Base-by-base conservation (phyloP, 345 rosid species). In the Gossypium turneri region DNA sequence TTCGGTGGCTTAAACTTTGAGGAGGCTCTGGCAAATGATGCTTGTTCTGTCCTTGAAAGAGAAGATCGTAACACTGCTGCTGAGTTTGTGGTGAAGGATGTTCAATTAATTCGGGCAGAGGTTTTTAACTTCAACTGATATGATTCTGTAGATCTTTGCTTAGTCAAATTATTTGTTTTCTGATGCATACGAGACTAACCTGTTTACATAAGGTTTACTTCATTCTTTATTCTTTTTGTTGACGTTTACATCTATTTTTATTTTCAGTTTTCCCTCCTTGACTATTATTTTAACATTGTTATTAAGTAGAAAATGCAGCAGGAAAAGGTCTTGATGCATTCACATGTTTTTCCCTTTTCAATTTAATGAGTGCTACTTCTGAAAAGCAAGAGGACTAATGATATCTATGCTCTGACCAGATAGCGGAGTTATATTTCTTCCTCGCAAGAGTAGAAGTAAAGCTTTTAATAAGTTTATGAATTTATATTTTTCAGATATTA, bases 21-120 rank as follows among this genome's bases (percentile, higher is more conserved):
- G 72, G 93, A 92, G 76, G 90, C 90, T 55, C 67, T 92, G 73
- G 93, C 90, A 58, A 78, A 77, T 66, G 82, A 88, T 27, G 87
- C 88, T 68, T 85, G 80, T 61, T 55, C 90, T 51, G 87, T 90
- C 58, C 93, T 92, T 76, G 93, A 92, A 81, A 82, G 85, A 73
- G 94, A 90, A 86, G 92, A 84, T 55, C 85, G 77, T 71, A 92
- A 85, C 78, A 76, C 70, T 51, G 82, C 76, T 72, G 78, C 93
- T 8, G 82, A 80, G 75, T 87, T 92, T 85, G 76, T 88, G 47
- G 91, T 92, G 77, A 90, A 82, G 86, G 94, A 92, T 45, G 91
- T 90, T 41, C 92, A 90, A 74, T 78, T 90, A 53, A 92, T 90
- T 67, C 87, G 86, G 38, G 97, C 94, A 8, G 97, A 92, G 64